Base-by-base conservation (phyloP, 495 filamentous ascomycete species). In the Hypoxylon rickii region DNA sequence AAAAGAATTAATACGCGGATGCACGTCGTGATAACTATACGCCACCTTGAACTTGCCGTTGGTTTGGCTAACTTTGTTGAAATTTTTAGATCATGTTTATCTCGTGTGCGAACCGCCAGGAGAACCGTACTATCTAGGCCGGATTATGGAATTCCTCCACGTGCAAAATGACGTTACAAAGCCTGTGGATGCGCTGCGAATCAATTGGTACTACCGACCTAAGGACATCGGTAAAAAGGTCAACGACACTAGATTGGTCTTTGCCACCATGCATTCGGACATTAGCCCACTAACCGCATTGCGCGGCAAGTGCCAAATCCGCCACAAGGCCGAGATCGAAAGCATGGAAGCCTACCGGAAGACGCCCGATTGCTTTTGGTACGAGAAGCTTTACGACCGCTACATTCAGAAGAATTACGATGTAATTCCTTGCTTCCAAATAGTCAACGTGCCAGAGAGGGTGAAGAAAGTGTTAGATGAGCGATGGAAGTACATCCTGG, bases 381-480 rank as follows among this genome's bases (percentile, higher is more conserved):
- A 89, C 69, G 92, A 96, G 64, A 95, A 96, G 69, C 84, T 97
- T 73, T 97, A 92, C 71, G 94, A 99, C 75, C 86, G 94, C 15
- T 99, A 97, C 74, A 97, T 97, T 42, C 92, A 96, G 63, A 93
- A 96, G 36, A 88, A 90, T 70, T 99, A 97, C 77, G 95, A 97
- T 52, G 89, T 96, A 24, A 92, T 99, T 47, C 93, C 94, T 1
- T 94, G 91, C 1, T 83, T 79, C 37, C 85, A 90, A 68, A 92
- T 99, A 47, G 92, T 97, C 73, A 99, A 99, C 70, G 94, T 99
- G 20, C 94, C 94, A 8, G 84, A 84, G 49, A 87, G 88, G 64
- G 92, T 99, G 63, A 96, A 96, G 67, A 94, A 88, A 70, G 92
- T 96, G 44, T 79, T 99, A 33, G 88, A 97, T 71, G 91, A 96